Evolutionary conservation across 768 basidiomycete species (phyloP), one percentile per base, ranked within the genome.

Genomic region (Sporobolomyces roseus): DNA sequence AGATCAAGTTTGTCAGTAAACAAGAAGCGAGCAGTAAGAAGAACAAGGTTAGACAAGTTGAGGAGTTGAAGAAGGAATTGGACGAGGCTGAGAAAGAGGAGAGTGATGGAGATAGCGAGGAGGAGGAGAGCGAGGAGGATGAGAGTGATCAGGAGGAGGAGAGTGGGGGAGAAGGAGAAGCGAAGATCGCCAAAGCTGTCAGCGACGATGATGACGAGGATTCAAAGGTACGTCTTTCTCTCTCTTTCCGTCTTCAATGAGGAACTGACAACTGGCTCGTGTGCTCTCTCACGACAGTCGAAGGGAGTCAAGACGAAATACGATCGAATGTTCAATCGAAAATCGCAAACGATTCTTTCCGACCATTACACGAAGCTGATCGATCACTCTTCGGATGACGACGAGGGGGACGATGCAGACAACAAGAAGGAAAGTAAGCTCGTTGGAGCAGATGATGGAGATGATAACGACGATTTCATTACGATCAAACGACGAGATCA

Each of bases 311-410:
- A 74, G 71, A 97, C 94, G 4, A 97, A 94, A 80, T 96, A 97
- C 78, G 94, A 97, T 79, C 86, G 91, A 60, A 97, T 99, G 93
- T 98, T 97, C 77, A 89, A 90, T 76, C 86, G 93, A 64, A 94
- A 91, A 78, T 97, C 96, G 77, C 93, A 96, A 78, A 88, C 86
- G 71, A 87, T 97, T 55, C 83, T 97, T 36, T 91, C 93, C 0
- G 85, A 87, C 67, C 93, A 96, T 78, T 97, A 96, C 80, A 83
- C 82, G 65, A 91, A 90, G 76, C 86, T 99, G 45, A 82, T 98
- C 67, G 89, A 90, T 68, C 73, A 70, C 32, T 75, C 73, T 4
- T 77, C 76, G 10, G 82, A 82, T n/a, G 91, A 91, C 61, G 92
- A 93, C 58, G 79, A 76, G 16, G 30, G 62, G 36, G 38, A 58